Percentiles rank a stretch among this genome's conserved stretches.
Evolutionary conservation across 116 monocot genomes (phyloP).

Genomic region (Posidonia oceanica): DNA sequence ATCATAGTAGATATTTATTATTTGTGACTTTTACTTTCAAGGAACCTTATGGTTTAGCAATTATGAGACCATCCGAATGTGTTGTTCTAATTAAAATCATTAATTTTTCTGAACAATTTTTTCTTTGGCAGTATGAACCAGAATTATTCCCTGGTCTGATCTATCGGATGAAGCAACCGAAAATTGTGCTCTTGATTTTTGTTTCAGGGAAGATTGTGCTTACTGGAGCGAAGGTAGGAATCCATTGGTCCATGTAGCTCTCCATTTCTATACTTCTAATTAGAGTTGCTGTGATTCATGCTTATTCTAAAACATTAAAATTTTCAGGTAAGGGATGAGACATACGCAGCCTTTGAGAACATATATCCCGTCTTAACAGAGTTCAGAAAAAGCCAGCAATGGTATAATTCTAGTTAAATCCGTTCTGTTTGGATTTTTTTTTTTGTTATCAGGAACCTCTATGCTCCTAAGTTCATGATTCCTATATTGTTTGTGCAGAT

Average conservation of each 20-base stretch:
- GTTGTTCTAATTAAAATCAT: background rate
- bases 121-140: conserved; percentile 38
- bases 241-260: background rate
- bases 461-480: no score
- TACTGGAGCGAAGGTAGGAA: conserved; percentile 56
- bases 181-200: conserved; percentile 65
- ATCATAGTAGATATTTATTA: no score
- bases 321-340: conserved; percentile 44
- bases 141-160: conserved; percentile 56
- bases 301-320: background rate
- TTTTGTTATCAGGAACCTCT: no score
- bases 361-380: conserved; percentile 77
- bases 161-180: conserved; percentile 64
- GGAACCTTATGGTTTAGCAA: no score
- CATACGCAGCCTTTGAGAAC: conserved; percentile 60
- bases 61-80: no score
- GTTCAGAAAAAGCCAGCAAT: conserved; percentile 51
- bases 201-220: conserved; percentile 70
- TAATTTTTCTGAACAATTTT: background rate
- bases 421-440: no score
- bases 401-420: background rate
- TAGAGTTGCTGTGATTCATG: background rate
- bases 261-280: background rate
- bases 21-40: no score
- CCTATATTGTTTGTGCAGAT: no score